These are phyloP conservation scores for Dactylonectria macrodidyma DNA, from an alignment of 2,329 filamentous ascomycete species.

Conservation along the genomic window DNA sequence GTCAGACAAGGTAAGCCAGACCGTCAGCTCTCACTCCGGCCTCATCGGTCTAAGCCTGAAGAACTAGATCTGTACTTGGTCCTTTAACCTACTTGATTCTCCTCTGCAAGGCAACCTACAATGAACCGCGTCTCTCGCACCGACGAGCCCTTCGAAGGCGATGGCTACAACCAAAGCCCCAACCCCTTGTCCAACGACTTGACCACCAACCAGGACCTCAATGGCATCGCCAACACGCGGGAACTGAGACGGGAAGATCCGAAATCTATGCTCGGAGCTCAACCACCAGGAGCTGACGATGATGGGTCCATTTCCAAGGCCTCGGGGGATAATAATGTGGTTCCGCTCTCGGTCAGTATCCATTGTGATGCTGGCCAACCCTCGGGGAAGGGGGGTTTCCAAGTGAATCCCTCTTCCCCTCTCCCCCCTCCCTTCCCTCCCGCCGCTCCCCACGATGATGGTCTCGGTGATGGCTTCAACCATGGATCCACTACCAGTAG, in stretches of 20 bases:
- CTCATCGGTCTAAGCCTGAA: too few relatives aligned
- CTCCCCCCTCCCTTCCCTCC: too few relatives aligned
- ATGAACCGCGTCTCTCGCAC: conserved; percentile 41
- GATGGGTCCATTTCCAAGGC: conserved; percentile 22
- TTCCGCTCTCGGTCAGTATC: too few relatives aligned
- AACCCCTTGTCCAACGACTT: conserved; percentile 32
- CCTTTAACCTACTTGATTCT: too few relatives aligned
- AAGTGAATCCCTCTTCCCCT: too few relatives aligned
- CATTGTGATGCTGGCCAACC: too few relatives aligned
- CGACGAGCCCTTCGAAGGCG: conserved; percentile 35
- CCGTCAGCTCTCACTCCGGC: too few relatives aligned
- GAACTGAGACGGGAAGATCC: conserved; percentile 23
- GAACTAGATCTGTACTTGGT: too few relatives aligned
- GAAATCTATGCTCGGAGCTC: neutral
- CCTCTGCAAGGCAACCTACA: neutral
- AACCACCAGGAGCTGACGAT: neutral
- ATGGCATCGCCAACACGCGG: conserved; percentile 28
- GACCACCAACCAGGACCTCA: conserved; percentile 38
- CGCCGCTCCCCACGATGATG: neutral
- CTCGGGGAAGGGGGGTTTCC: too few relatives aligned
- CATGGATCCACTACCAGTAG: neutral
- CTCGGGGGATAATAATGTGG: neutral
- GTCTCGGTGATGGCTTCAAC: conserved; percentile 16
- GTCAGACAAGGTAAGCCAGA: too few relatives aligned
- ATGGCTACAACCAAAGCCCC: conserved; percentile 39